Conservation (phyloP, 2,329 filamentous ascomycete genomes). For the Fusarium paranaense region DNA sequence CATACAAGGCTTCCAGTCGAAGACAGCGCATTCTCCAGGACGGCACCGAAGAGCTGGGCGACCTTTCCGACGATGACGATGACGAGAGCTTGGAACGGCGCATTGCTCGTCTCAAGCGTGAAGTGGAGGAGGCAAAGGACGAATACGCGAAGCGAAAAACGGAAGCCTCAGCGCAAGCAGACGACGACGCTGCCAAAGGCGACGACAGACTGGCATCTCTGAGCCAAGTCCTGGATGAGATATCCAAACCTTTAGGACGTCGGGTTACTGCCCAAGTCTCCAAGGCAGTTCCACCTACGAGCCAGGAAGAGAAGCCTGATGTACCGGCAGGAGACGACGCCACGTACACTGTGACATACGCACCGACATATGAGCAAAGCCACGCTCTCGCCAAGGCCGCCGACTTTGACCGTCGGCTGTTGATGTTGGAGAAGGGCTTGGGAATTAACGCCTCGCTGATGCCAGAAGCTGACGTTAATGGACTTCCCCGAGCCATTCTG, state of each 20-base stretch:
- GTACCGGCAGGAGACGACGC: slow-evolving; percentile 48
- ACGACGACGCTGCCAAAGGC: slow-evolving; percentile 58
- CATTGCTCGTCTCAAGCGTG: slow-evolving; percentile 83
- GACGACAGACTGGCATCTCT: slow-evolving; percentile 68
- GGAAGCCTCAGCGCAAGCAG: slow-evolving; percentile 57
- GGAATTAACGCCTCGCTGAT: slow-evolving; percentile 80
- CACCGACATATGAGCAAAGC: slow-evolving; percentile 72
- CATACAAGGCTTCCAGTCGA: slow-evolving; percentile 81
- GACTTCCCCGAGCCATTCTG: slow-evolving; percentile 76
- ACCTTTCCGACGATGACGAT: slow-evolving; percentile 78
- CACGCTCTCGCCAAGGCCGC: slow-evolving; percentile 83
- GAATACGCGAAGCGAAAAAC: slow-evolving; percentile 68
- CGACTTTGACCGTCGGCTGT: slow-evolving; percentile 86
- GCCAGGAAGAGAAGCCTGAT: slow-evolving; percentile 33
- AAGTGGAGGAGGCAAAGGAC: slow-evolving; percentile 79
- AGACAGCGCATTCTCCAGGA: slow-evolving; percentile 72
- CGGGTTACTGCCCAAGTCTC: slow-evolving; percentile 19
- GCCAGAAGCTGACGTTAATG: slow-evolving; percentile 69
- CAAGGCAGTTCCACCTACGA: slow-evolving; percentile 15
- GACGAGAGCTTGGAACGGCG: slow-evolving; percentile 82
- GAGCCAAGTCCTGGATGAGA: slow-evolving; percentile 77
- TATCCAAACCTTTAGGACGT: slow-evolving; percentile 56
- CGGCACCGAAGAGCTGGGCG: slow-evolving; percentile 75
- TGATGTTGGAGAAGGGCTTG: slow-evolving; percentile 82
- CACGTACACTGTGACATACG: slow-evolving; percentile 74